A percentile compares a stretch with the other conserved stretches of the same genome.
These are phyloP conservation scores for Pythium guiyangense DNA, from an alignment of 352 stramenopile genomes.

Conservation along the genomic window DNA sequence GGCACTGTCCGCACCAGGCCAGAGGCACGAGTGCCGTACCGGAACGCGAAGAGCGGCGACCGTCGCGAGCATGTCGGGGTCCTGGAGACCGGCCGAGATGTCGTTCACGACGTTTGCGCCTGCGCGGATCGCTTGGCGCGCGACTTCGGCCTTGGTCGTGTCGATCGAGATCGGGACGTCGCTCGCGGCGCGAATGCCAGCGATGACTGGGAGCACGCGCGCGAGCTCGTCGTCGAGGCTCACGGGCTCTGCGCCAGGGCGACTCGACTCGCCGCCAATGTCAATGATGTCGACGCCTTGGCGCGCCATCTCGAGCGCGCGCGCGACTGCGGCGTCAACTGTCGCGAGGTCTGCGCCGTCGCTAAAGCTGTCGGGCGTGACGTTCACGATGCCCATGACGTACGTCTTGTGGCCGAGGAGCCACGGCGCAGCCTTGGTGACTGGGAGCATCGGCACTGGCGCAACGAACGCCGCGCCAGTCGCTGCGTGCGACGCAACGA, in stretches of 20 bases:
- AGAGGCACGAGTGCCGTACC: slow-evolving; percentile 18
- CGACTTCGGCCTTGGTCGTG: slow-evolving; percentile 92
- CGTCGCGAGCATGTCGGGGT: slow-evolving; percentile 88
- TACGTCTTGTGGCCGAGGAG: slow-evolving; percentile 61
- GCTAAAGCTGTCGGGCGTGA: slow-evolving; percentile 99
- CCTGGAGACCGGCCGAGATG: slow-evolving; percentile 92
- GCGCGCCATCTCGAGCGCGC: slow-evolving; percentile 85
- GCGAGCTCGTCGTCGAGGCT: slow-evolving; percentile 87
- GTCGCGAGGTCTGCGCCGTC: slow-evolving; percentile 41
- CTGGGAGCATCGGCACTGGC: slow-evolving; percentile 50
- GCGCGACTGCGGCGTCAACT: slow-evolving; percentile 60
- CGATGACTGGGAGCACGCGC: slow-evolving; percentile 93
- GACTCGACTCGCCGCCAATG: slow-evolving; percentile 98
- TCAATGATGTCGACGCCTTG: slow-evolving; percentile 95
- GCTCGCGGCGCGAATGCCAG: slow-evolving; percentile 71
- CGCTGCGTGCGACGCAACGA: slow-evolving; percentile 19
- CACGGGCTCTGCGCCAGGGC: slow-evolving; percentile 92
- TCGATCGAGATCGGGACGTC: slow-evolving; percentile 95
- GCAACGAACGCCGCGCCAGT: slow-evolving; percentile 22
- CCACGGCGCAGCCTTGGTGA: slow-evolving; percentile 37
- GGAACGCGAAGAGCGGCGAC: slow-evolving; percentile 86
- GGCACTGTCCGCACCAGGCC: background rate
- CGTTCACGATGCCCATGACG: slow-evolving; percentile 99
- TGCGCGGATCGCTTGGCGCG: slow-evolving; percentile 83
- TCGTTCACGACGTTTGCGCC: slow-evolving; percentile 98